Evolutionary conservation across 2,329 filamentous ascomycete genomes (phyloP).

Genomic region (Massarina eburnea): DNA sequence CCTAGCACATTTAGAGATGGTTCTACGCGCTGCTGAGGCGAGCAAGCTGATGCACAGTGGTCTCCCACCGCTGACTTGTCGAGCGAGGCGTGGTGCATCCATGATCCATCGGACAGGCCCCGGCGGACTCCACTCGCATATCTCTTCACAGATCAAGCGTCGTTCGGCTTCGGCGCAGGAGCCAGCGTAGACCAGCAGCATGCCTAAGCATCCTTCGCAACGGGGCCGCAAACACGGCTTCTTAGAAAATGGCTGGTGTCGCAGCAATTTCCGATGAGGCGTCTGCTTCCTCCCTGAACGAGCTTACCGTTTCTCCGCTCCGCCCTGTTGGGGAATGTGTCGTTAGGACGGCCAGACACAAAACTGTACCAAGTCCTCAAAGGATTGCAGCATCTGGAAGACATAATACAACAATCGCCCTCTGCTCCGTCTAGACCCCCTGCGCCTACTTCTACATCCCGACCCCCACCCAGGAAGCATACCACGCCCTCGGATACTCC

Average conservation of each 20-base stretch:
- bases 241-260: conserved; percentile 18
- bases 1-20: background rate
- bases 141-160: conserved; percentile 25
- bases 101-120: conserved; percentile 17
- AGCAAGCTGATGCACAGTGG: conserved; percentile 13
- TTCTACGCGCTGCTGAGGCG: conserved; percentile 15
- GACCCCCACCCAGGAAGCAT: conserved; percentile 24
- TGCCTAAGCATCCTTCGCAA: conserved; percentile 21
- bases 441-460: conserved; percentile 24
- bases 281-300: conserved; percentile 12
- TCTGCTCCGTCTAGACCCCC: conserved; percentile 18
- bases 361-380: conserved; percentile 14
- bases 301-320: conserved; percentile 16
- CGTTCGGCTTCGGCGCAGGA: conserved; percentile 16
- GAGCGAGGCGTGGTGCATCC: background rate
- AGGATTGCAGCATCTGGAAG: conserved; percentile 18
- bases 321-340: conserved; percentile 16
- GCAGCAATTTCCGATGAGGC: conserved; percentile 26
- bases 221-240: conserved; percentile 15
- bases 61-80: conserved; percentile 4
- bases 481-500: conserved; percentile 23
- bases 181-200: conserved; percentile 21
- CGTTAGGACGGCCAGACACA: conserved; percentile 13
- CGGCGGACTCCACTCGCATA: conserved; percentile 23
- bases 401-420: conserved; percentile 23